Evolutionary conservation across 192 early-diverging fungal genomes (phyloP).

Genomic region (Coemansia sp.): DNA sequence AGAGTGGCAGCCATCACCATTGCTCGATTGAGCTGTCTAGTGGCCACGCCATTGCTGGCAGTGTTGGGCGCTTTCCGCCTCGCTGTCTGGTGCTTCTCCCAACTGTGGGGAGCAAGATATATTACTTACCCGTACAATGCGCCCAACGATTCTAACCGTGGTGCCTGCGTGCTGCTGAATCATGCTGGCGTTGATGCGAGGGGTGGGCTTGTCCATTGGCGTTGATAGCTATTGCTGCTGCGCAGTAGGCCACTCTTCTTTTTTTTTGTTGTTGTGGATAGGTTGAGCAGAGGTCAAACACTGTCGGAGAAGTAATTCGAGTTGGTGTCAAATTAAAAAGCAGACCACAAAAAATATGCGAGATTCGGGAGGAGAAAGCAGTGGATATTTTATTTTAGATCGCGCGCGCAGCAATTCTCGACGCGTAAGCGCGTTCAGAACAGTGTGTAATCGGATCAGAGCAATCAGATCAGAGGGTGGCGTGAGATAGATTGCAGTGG

Average conservation of each 20-base stretch:
- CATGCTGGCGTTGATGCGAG: slow-evolving; percentile 61
- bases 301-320: background rate
- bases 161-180: slow-evolving; percentile 47
- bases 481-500: background rate
- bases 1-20: background rate
- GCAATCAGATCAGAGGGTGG: background rate
- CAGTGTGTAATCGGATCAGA: slow-evolving; percentile 3
- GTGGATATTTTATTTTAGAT: background rate
- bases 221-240: background rate
- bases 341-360: background rate
- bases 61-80: background rate
- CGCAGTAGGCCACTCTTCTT: background rate
- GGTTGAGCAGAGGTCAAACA: background rate
- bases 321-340: background rate
- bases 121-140: slow-evolving; percentile 55
- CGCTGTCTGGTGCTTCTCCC: background rate
- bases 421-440: background rate
- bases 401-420: background rate
- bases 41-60: background rate
- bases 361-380: background rate
- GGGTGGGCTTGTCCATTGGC: slow-evolving; percentile 56
- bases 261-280: background rate
- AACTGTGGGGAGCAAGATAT: slow-evolving; percentile 9
- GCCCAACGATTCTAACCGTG: slow-evolving; percentile 57
- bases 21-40: background rate